A percentile compares a stretch with the other conserved stretches of the same genome.
Conservation (phyloP, 2,329 filamentous ascomycete genomes). For the Phialocephala subalpina region DNA sequence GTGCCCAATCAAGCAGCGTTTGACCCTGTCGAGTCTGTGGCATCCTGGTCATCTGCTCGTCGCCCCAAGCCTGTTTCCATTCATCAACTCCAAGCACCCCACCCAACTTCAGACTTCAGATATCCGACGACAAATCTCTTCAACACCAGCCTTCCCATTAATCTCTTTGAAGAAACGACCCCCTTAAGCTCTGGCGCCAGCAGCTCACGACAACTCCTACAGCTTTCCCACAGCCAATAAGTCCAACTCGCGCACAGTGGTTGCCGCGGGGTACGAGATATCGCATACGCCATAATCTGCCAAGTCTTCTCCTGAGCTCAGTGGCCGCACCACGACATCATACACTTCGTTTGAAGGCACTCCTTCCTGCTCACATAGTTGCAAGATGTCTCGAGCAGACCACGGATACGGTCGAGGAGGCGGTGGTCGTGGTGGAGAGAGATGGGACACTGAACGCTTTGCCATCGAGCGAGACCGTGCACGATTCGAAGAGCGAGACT, state of each 20-base stretch:
- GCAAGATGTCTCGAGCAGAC: slow-evolving; percentile 5
- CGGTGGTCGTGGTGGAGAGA: slow-evolving; percentile 37
- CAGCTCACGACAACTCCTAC: background rate
- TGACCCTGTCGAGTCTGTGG: slow-evolving; percentile 7
- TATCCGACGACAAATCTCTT: slow-evolving; percentile 31
- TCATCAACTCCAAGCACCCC: slow-evolving; percentile 19
- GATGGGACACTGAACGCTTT: slow-evolving; percentile 66
- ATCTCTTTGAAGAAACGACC: slow-evolving; percentile 9
- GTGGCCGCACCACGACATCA: background rate
- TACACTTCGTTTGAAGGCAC: background rate
- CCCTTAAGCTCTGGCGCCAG: slow-evolving; percentile 11
- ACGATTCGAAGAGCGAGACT: slow-evolving; percentile 60
- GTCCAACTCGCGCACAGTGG: background rate
- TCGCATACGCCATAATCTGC: slow-evolving; percentile 9
- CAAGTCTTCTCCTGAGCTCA: background rate
- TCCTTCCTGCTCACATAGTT: background rate
- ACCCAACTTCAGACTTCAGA: slow-evolving; percentile 21
- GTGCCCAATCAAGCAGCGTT: slow-evolving; percentile 17
- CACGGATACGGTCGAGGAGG: slow-evolving; percentile 33
- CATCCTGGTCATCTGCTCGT: slow-evolving; percentile 12
- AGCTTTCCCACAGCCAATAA: slow-evolving; percentile 6
- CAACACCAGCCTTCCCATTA: slow-evolving; percentile 30
- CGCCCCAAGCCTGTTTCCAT: slow-evolving; percentile 28
- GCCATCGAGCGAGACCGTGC: slow-evolving; percentile 53
- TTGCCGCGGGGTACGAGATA: slow-evolving; percentile 19